A percentile compares a stretch with the other conserved stretches of the same genome.
Conservation (phyloP, 2,329 filamentous ascomycete species). For the Neonectria punicea region DNA sequence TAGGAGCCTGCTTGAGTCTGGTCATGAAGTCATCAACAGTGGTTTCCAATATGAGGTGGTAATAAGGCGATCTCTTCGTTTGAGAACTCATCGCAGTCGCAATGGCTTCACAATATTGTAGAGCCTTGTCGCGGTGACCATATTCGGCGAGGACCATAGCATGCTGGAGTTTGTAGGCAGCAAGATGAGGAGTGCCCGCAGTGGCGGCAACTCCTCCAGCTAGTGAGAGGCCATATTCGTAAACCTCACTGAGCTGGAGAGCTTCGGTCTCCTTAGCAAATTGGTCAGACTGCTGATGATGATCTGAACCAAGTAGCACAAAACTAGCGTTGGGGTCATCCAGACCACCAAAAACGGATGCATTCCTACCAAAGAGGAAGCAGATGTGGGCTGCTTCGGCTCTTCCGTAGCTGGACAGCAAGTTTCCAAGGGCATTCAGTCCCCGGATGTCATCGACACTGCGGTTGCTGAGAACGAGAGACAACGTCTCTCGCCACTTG, state of each 20-base stretch:
- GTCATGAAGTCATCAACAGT: conserved; percentile 86
- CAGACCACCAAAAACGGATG: conserved; percentile 79
- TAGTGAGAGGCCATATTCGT: conserved; percentile 88
- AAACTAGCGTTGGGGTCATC: conserved; percentile 85
- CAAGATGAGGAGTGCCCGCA: conserved; percentile 79
- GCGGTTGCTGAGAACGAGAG: conserved; percentile 87
- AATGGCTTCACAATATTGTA: conserved; percentile 92
- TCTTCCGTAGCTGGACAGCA: conserved; percentile 86
- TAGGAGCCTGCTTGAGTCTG: conserved; percentile 85
- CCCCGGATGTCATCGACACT: conserved; percentile 82
- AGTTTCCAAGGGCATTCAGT: conserved; percentile 80
- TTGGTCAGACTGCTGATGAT: conserved; percentile 75
- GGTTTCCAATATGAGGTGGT: conserved; percentile 78
- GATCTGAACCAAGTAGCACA: conserved; percentile 87
- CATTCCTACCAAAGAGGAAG: conserved; percentile 83
- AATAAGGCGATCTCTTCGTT: conserved; percentile 87
- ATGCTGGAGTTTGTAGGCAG: conserved; percentile 91
- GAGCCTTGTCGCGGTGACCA: conserved; percentile 82
- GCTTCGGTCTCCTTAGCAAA: conserved; percentile 85
- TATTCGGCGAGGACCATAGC: conserved; percentile 86
- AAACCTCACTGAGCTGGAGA: conserved; percentile 94
- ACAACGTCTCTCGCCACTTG: conserved; percentile 92
- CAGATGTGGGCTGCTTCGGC: conserved; percentile 94
- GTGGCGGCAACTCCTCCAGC: conserved; percentile 63
- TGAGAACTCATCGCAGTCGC: conserved; percentile 78